Evolutionary conservation across 257 asterid species (phyloP), one percentile per base, ranked within the genome.

Genomic region (Apocynum venetum): DNA sequence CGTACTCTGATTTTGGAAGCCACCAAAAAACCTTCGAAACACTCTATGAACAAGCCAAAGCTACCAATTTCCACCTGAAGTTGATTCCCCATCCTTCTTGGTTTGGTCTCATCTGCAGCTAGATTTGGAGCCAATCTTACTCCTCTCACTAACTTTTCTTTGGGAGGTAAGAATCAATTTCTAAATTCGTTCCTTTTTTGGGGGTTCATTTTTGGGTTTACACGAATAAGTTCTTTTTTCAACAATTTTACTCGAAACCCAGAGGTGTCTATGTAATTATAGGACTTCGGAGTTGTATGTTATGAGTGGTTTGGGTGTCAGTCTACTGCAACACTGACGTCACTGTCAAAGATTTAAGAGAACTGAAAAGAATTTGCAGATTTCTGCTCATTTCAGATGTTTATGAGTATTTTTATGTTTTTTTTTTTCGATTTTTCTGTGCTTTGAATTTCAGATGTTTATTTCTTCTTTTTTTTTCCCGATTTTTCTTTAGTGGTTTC

Each of bases 361-460:
- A 67, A 67, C 71, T 17, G 12, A 66, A 66, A 67, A 55, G 6
- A 65, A 10, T 0, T 40, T 67, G 72, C 14, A 2, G 12, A 6
- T 67, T 67, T 41, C 31, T 67, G 72, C n/a, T 17, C 20, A 41
- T 67, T 61, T 41, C 52, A 67, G 72, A 40, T 41, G 72, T 67
- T 67, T 67, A n/a, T 2, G 53, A 68, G 61, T 17, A 15, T 20
- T 68, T 6, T 43, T n/a, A 35, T 17, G 20, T 55, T 15, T 20
- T 68, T 3, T 43, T 10, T 67, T 17, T 43, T 19, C 0, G 14
- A 43, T 2, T 60, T 68, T 67, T 68, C 73, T 17, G 43, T 43
- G 3, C 73, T 68, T 43, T 43, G 25, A 43, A 67, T 31, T 36
- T 19, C 43, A 15, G 31, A 25, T 25, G 31, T 25, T 25, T 25